These are phyloP conservation scores for Plasmodium knowlesi DNA, from an alignment of 169 alveolate species.

Conservation along the genomic window DNA sequence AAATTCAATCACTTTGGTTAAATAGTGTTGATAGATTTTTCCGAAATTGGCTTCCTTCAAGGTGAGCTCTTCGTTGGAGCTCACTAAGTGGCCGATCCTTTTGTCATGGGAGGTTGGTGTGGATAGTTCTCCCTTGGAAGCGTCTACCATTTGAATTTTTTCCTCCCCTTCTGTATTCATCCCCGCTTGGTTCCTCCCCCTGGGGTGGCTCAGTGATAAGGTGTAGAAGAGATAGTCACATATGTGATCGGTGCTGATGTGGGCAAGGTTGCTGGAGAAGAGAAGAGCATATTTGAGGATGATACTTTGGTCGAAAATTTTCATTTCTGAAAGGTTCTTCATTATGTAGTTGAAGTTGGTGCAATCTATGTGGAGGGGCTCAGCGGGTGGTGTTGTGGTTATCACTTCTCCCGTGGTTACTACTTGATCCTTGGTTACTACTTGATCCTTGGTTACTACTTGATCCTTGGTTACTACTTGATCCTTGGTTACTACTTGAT, in stretches of 20 bases:
- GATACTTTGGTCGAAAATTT: constrained; percentile 35
- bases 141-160: background rate
- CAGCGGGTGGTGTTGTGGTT: background rate
- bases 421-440: too few species aligned
- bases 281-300: constrained; percentile 24
- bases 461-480: too few species aligned
- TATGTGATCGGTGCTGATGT: constrained; percentile 4
- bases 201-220: constrained; percentile 5
- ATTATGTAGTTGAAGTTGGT: constrained; percentile 22
- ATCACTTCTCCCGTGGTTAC: background rate
- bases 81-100: background rate
- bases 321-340: constrained; percentile 64
- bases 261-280: constrained; percentile 2
- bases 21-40: constrained; percentile 36
- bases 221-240: constrained; percentile 46
- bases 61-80: background rate
- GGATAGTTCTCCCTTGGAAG: background rate
- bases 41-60: constrained; percentile 7
- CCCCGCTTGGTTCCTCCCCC: background rate
- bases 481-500: too few species aligned
- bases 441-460: too few species aligned
- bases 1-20: constrained; percentile 15
- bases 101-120: background rate
- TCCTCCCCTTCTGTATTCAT: background rate
- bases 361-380: background rate